phyloP scores from a whole-genome alignment of 2,329 filamentous ascomycete species.

The Capronia epimyces region DNA sequence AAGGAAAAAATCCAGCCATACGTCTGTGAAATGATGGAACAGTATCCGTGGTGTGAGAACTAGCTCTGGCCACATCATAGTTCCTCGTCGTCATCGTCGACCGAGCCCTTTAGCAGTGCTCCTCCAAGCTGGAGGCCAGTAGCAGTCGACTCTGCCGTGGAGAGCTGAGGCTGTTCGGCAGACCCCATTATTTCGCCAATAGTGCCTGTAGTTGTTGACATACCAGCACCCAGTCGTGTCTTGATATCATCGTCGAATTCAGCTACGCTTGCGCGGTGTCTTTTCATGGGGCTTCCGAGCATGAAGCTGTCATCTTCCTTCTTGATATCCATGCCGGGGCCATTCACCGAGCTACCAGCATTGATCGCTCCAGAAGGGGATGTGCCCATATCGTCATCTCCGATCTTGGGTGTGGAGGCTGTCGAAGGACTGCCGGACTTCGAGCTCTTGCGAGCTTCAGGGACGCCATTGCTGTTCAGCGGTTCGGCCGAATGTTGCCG shows the following conservation, averaged over 20 bases:
- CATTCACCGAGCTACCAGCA: conserved; percentile 13
- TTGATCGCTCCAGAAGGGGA: conserved; percentile 32
- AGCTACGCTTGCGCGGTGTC: conserved; percentile 44
- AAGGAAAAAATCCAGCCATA: neutral
- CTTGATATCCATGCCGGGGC: conserved; percentile 26
- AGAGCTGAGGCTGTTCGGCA: conserved; percentile 13
- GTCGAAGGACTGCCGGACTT: conserved; percentile 38
- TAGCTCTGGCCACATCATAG: conserved; percentile 11
- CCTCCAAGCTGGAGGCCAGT: conserved; percentile 29
- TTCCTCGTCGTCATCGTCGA: conserved; percentile 28
- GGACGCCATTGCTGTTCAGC: conserved; percentile 35
- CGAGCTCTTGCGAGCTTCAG: conserved; percentile 38
- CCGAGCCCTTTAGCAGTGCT: conserved; percentile 19
- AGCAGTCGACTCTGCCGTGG: conserved; percentile 20
- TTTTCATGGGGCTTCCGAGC: conserved; percentile 45
- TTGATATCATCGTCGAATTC: conserved; percentile 39
- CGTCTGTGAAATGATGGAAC: neutral
- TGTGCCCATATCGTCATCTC: conserved; percentile 33
- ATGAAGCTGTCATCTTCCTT: conserved; percentile 34
- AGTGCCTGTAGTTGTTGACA: conserved; percentile 32
- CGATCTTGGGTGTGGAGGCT: conserved; percentile 35
- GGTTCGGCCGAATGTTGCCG: conserved; percentile 60
- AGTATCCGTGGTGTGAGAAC: neutral
- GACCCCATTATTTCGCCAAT: conserved; percentile 34
- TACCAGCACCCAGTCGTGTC: conserved; percentile 36